Percentiles rank a stretch among this genome's conserved stretches.
phyloP scores from a whole-genome alignment of 257 asterid genomes.

The Nicotiana paniculata region DNA sequence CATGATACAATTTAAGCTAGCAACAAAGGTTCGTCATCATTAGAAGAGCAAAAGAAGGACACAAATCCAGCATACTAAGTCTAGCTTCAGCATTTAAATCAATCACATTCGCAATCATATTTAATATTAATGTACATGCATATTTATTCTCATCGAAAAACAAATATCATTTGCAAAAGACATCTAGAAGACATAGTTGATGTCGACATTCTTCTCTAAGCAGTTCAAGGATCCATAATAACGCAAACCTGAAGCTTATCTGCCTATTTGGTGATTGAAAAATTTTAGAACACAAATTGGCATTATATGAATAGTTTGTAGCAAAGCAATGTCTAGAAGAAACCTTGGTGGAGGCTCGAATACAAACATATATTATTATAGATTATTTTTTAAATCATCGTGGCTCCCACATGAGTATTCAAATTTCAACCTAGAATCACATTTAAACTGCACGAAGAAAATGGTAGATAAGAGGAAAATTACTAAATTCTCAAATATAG shows the following conservation, averaged over 20 bases:
- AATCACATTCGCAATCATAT: neutral
- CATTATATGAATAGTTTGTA: slow-evolving; percentile 76
- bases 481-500: neutral
- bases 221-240: neutral
- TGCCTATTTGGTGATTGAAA: no score
- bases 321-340: slow-evolving; percentile 48
- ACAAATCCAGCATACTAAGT: neutral
- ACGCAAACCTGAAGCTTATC: slow-evolving; percentile 67
- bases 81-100: neutral
- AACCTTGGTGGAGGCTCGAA: slow-evolving; percentile 38
- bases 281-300: slow-evolving; percentile 24
- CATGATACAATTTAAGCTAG: neutral
- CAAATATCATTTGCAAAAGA: neutral
- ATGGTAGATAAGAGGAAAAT: neutral
- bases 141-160: neutral
- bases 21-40: neutral
- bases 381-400: neutral
- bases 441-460: neutral
- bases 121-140: neutral
- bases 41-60: neutral
- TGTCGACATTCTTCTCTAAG: neutral
- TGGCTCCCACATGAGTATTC: neutral
- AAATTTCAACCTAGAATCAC: neutral
- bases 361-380: neutral
- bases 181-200: neutral